Conservation (phyloP, 169 alveolate species). For the Eimeria praecox region DNA sequence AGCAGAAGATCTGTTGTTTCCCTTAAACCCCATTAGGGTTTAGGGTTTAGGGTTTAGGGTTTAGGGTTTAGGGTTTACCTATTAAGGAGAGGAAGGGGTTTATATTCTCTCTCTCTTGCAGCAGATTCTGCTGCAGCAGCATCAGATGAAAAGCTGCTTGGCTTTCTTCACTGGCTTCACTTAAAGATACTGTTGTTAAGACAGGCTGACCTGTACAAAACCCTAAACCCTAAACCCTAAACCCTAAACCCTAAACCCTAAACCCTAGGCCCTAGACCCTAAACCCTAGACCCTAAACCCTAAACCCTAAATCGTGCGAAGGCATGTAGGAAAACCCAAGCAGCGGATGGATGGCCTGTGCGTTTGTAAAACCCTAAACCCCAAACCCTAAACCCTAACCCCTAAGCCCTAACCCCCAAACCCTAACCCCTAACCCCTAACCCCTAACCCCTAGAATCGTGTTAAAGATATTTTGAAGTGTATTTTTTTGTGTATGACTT, state of each 20-base stretch:
- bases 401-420: too few species aligned
- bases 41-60: conserved; percentile 19
- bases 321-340: too few species aligned
- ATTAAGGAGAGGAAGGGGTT: too few species aligned
- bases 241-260: too few species aligned
- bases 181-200: neutral
- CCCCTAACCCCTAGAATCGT: conserved; percentile 46
- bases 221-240: conserved; percentile 64
- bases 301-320: too few species aligned
- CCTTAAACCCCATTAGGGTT: neutral
- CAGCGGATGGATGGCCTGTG: too few species aligned
- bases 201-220: too few species aligned
- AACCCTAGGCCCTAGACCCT: too few species aligned
- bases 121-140: neutral
- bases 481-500: neutral
- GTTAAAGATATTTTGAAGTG: neutral
- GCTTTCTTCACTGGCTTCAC: neutral
- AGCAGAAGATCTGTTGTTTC: too few species aligned
- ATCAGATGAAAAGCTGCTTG: neutral
- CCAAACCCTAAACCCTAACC: conserved; percentile 37
- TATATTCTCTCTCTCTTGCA: neutral
- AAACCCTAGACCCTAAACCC: too few species aligned
- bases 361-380: conserved; percentile 53
- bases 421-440: conserved; percentile 60
- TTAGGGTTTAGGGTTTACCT: conserved; percentile 50